These are phyloP conservation scores for Solanum stenotomum DNA, from an alignment of 257 asterid genomes.

Conservation along the genomic window DNA sequence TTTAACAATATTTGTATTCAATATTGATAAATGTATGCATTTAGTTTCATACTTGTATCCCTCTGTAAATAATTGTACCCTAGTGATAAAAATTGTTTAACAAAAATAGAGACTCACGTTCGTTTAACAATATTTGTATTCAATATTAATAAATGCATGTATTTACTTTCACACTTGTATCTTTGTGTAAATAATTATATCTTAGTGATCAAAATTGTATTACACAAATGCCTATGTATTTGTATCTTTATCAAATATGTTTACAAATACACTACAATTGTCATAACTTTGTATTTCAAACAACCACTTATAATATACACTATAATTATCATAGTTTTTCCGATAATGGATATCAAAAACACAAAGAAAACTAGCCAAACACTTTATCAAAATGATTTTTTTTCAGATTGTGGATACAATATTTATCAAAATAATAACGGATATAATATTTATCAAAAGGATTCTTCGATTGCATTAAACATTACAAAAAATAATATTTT, in stretches of 20 bases:
- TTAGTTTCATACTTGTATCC: no score
- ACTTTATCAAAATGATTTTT: no score
- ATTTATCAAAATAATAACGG: no score
- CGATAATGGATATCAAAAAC: no score
- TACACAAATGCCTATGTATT: background rate
- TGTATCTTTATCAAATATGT: background rate
- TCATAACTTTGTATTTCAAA: background rate
- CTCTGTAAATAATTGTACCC: no score
- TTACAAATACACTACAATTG: background rate
- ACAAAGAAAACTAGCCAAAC: no score
- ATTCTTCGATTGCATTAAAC: background rate
- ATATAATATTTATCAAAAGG: no score
- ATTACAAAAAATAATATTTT: background rate
- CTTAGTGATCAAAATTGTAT: background rate
- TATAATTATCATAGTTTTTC: background rate
- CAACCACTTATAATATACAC: background rate
- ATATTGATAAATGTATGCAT: no score
- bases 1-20: no score
- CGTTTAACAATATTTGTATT: no score
- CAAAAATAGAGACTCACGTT: no score
- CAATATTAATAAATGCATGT: background rate
- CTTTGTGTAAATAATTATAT: background rate
- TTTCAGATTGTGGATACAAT: background rate
- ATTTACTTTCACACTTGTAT: background rate
- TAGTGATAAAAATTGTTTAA: no score